A percentile compares a stretch with the other conserved stretches of the same genome.
Conservation (phyloP, 78 protist genomes). For the Protostelium mycophagum region DNA sequence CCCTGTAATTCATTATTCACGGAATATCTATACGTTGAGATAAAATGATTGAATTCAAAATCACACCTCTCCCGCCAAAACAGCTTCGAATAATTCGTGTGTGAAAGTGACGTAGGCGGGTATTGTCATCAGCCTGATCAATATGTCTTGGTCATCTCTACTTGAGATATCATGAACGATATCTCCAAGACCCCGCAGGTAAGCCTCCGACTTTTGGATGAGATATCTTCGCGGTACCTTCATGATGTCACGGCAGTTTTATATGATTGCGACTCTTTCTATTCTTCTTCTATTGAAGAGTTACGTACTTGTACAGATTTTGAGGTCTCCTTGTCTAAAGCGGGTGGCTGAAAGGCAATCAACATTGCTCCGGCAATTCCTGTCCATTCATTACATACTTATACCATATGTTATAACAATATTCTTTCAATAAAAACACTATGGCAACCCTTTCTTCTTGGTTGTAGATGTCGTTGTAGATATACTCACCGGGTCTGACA, state of each 20-base stretch:
- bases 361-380: not conserved
- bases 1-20: too few relatives aligned
- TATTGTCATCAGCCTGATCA: not conserved
- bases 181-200: not conserved
- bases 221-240: not conserved
- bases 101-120: not conserved
- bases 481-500: not conserved
- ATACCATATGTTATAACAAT: too few relatives aligned
- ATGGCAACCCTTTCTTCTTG: too few relatives aligned
- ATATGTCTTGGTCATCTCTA: not conserved
- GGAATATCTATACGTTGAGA: too few relatives aligned
- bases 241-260: too few relatives aligned
- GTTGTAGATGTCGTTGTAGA: too few relatives aligned
- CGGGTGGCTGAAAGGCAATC: not conserved
- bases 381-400: too few relatives aligned
- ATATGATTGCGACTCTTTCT: too few relatives aligned
- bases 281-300: not conserved
- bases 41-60: not conserved
- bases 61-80: not conserved
- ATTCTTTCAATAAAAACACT: too few relatives aligned
- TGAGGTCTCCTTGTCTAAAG: not conserved
- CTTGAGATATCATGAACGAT: not conserved
- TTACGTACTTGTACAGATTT: not conserved
- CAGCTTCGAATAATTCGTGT: not conserved
- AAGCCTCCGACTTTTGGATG: not conserved